Conservation (phyloP, 208 protist species). For the Trypanosoma scelopori region DNA sequence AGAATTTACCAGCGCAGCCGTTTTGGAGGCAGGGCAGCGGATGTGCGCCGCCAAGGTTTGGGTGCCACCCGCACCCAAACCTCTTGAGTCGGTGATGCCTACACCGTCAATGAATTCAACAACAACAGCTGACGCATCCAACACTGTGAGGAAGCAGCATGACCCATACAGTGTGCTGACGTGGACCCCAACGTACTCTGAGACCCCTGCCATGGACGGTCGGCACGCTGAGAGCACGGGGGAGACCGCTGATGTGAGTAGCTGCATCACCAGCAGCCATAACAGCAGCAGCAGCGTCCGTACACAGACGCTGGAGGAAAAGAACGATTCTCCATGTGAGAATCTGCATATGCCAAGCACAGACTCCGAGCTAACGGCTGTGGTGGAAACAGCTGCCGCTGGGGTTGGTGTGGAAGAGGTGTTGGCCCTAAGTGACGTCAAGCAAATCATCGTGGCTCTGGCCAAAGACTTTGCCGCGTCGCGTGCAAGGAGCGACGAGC, state of each 20-base stretch:
- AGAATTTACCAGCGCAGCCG: not conserved
- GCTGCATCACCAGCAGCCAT: not conserved
- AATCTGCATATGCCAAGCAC: not conserved
- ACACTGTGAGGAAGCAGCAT: slow-evolving; percentile 12
- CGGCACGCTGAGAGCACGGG: not conserved
- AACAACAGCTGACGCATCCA: not conserved
- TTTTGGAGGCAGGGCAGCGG: not conserved
- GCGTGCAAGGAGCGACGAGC: not conserved
- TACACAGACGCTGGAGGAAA: not conserved
- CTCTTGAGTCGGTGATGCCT: not conserved
- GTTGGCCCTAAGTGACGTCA: not conserved
- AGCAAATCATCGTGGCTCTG: slow-evolving; percentile 10
- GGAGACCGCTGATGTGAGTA: not conserved
- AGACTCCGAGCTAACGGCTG: not conserved
- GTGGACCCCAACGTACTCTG: not conserved
- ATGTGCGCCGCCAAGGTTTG: not conserved
- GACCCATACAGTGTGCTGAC: slow-evolving; percentile 14
- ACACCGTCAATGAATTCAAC: not conserved
- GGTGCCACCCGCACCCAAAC: slow-evolving; percentile 1
- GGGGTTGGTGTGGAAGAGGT: slow-evolving; percentile 1
- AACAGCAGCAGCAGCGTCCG: not conserved
- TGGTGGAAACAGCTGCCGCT: not conserved
- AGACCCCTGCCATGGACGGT: not conserved
- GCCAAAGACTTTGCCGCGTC: not conserved
- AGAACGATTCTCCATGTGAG: not conserved